Evolutionary conservation across 2,329 filamentous ascomycete genomes (phyloP).

Genomic region (Rugonectria rugulosa): DNA sequence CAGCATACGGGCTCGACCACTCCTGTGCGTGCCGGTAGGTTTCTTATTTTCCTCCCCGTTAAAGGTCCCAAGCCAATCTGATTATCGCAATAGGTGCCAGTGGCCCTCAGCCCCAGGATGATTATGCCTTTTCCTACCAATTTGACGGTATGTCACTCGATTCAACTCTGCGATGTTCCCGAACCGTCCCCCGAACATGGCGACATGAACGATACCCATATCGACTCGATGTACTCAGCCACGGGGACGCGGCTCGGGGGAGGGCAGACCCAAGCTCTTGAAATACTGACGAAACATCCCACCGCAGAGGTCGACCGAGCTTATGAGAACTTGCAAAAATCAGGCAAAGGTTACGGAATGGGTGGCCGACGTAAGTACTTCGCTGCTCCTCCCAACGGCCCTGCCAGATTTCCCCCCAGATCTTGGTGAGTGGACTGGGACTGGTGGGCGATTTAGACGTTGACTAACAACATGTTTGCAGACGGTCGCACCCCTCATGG

Average conservation of each 20-base stretch:
- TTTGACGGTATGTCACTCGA: slow-evolving; percentile 77
- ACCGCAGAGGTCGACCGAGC: slow-evolving; percentile 89
- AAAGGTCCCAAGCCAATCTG: slow-evolving; percentile 11
- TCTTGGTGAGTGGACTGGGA: slow-evolving; percentile 28
- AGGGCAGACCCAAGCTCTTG: neutral
- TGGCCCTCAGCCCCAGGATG: slow-evolving; percentile 77
- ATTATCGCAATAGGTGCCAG: slow-evolving; percentile 67
- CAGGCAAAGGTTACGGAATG: slow-evolving; percentile 86
- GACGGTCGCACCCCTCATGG: slow-evolving; percentile 74
- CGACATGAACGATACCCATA: neutral
- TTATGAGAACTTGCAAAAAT: slow-evolving; percentile 94
- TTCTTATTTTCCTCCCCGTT: neutral
- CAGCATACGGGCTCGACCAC: slow-evolving; percentile 47
- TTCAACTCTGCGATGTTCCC: neutral
- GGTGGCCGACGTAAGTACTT: slow-evolving; percentile 82
- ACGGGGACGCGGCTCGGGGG: neutral
- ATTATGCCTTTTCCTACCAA: slow-evolving; percentile 84
- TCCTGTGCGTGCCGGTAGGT: slow-evolving; percentile 50
- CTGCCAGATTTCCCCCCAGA: slow-evolving; percentile 25
- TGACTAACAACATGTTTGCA: slow-evolving; percentile 47
- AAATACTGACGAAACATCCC: slow-evolving; percentile 36
- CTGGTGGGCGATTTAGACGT: slow-evolving; percentile 26
- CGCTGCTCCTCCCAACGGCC: slow-evolving; percentile 26
- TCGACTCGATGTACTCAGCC: slow-evolving; percentile 1
- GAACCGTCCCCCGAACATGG: neutral